Evolutionary conservation across 83 land plant genomes (phyloP).

Genomic region (Thuja plicata): DNA sequence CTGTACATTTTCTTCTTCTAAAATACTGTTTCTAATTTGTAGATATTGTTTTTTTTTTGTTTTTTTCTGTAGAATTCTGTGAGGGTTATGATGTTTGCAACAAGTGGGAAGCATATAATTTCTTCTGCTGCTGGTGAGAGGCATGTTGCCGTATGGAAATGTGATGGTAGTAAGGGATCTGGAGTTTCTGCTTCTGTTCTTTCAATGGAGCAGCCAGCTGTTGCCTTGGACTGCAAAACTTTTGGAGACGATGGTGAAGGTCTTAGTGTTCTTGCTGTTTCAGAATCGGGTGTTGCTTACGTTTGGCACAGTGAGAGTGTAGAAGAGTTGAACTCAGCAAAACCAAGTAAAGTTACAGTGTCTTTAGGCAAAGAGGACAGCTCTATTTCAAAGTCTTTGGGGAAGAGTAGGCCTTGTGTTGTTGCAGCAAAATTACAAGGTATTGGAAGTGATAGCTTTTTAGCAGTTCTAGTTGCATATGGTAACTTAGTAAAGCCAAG

Average conservation of each 20-base stretch:
- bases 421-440: conserved; percentile 64
- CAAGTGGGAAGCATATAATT: conserved; percentile 63
- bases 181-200: conserved; percentile 55
- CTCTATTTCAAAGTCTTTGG: conserved; percentile 11
- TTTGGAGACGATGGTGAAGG: conserved; percentile 28
- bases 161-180: conserved; percentile 49
- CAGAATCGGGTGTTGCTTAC: conserved; percentile 84
- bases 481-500: conserved; percentile 74
- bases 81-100: conserved; percentile 55
- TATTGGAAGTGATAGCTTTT: conserved; percentile 20
- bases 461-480: conserved; percentile 55
- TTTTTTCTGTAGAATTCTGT: conserved; percentile 52
- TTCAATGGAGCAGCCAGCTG: conserved; percentile 89
- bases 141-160: conserved; percentile 76
- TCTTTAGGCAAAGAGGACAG: conserved; percentile 23
- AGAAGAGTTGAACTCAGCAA: conserved; percentile 54
- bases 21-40: neutral
- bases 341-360: conserved; percentile 59
- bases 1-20: neutral
- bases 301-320: conserved; percentile 62
- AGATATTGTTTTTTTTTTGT: neutral
- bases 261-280: conserved; percentile 67
- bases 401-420: conserved; percentile 34
- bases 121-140: conserved; percentile 88
- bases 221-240: conserved; percentile 54